These are phyloP conservation scores for Mycena rebaudengoi DNA, from an alignment of 768 basidiomycete species.

Conservation along the genomic window DNA sequence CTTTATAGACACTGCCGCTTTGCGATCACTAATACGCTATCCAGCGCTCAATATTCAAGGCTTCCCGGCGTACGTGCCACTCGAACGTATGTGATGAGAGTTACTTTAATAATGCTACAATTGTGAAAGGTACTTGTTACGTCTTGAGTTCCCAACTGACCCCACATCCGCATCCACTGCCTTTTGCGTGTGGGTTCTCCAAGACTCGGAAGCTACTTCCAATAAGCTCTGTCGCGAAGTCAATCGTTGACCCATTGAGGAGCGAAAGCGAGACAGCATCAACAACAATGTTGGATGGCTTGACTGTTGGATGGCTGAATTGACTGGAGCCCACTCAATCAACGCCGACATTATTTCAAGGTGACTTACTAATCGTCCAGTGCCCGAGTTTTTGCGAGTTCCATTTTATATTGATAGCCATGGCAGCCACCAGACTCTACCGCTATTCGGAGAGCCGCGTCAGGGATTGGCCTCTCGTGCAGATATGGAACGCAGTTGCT, in stretches of 20 bases:
- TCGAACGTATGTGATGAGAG: conserved; percentile 1
- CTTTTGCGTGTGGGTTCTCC: conserved; percentile 91
- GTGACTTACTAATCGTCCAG: conserved; percentile 86
- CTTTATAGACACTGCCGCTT: conserved; percentile 20
- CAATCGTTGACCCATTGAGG: conserved; percentile 88
- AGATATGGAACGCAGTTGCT: conserved; percentile 85
- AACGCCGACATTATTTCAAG: background rate
- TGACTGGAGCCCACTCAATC: conserved; percentile 51
- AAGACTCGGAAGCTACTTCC: conserved; percentile 87
- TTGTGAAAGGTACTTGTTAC: background rate
- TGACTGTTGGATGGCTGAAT: conserved; percentile 74
- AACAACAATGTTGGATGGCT: conserved; percentile 80
- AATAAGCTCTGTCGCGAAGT: conserved; percentile 94
- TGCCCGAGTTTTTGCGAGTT: conserved; percentile 67
- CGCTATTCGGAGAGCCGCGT: conserved; percentile 78
- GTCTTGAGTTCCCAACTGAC: conserved; percentile 91
- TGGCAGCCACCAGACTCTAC: conserved; percentile 98
- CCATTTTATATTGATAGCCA: conserved; percentile 96
- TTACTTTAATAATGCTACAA: conserved; percentile 7
- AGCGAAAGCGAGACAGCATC: conserved; percentile 88
- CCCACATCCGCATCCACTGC: conserved; percentile 93
- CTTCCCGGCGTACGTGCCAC: background rate
- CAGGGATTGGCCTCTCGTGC: conserved; percentile 65
- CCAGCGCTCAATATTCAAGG: background rate
- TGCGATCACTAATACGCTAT: conserved; percentile 15